Evolutionary conservation across 306 rosid genomes (phyloP), one percentile per base, ranked within the genome.

Genomic region (Rosa multiflora): DNA sequence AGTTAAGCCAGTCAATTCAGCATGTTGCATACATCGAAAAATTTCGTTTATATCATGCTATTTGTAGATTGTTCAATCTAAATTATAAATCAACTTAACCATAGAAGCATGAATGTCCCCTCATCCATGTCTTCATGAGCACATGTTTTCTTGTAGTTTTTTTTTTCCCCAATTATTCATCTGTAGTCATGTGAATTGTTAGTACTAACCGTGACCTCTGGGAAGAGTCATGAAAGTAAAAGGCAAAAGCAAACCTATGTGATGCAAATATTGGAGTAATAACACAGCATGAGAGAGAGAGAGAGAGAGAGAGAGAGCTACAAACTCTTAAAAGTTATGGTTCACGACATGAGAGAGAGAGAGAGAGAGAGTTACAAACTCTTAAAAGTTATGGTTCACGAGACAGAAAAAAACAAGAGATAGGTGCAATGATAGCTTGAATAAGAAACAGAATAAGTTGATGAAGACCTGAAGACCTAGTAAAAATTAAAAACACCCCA

Each of bases 191-290:
- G 78, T 75, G 70, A 75, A 59, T 43, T 5, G 44, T 46, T 44
- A 26, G 78, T 75, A 4, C 26, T 11, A 23, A 75, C 70, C 70
- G 56, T 43, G 56, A 75, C 78, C 56, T 43, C 68, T 40, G 67
- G 39, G 9, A 56, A 55, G 77, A 55, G 6, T 39, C 67, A 40
- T 12, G 35, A 42, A 53, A 37, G 21, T 4, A 6, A 42, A 75
- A 14, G 78, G 7, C 10, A 75, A 75, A 74, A 23, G 39, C 55
- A 17, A 39, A 32, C 71, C 26, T 17, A 39, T 17, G 71, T 15
- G 26, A 15, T 32, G 64, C 20, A 63, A 26, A 62, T 52, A 29
- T 32, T 4, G 39, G 13, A 11, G 68, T 17, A 5, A 13, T 12
- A 63, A 32, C 10, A 63, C 20, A 37, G 9, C 48, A 67, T 17